Evolutionary conservation across 108 stramenopile species (phyloP), one percentile per base, ranked within the genome.

Genomic region (Cylindrotheca closterium): DNA sequence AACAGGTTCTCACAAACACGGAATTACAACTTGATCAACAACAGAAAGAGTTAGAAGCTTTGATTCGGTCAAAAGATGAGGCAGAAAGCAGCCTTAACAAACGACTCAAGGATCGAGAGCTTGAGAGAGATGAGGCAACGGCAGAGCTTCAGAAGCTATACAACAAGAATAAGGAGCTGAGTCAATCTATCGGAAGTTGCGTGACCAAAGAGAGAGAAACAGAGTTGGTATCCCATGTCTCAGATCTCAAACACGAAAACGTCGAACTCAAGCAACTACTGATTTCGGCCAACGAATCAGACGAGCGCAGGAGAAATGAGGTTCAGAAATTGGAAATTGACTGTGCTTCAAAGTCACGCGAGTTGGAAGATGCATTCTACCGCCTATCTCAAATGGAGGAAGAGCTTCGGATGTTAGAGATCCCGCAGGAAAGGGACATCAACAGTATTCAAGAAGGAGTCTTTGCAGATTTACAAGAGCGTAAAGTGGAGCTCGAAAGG

Each of bases 251-350:
- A 52, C 19, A 49, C 7, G 79, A 87, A 62, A 81, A 82, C 28
- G 25, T 65, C 7, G 87, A 90, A 25, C 53, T 91, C 37, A 85
- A 73, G 55, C 61, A 68, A 52, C 82, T 89, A 29, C 74, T 91
- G 21, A 55, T 71, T 30, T 74, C 66, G 42, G 59, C 84, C 21
- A 89, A 85, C 45, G 77, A 65, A 8, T 77, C 78, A 21, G 84
- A 84, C 24, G 75, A 79, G n/a, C 81, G 85, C 63, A 82, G 84
- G 31, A 71, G 87, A 29, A 46, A 65, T 29, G 68, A 18, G 25
- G 65, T 58, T 3, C 15, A 23, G 15, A 57, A 60, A 25, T 64
- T 77, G 3, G 79, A 83, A 56, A 78, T 65, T 24, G 74, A 76
- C 47, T 34, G 77, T 18, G 45, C 54, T 19, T n/a, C 34, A 2